Evolutionary conservation across 345 rosid species (phyloP).

Genomic region (Hirschfeldia incana): DNA sequence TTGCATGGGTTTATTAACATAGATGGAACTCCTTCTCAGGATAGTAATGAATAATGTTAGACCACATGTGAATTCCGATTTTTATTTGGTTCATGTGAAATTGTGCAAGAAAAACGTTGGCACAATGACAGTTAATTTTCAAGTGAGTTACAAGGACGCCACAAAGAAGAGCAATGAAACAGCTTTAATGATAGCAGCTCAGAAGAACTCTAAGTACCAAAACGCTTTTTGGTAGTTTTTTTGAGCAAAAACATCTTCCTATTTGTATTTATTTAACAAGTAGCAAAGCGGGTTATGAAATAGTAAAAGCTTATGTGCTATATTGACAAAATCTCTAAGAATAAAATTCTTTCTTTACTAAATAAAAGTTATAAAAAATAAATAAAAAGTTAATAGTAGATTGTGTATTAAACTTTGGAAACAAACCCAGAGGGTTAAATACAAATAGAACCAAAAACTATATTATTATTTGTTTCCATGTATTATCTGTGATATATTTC

Average conservation of each 20-base stretch:
- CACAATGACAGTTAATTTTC: slow-evolving; percentile 79
- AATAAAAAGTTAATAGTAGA: too few species aligned
- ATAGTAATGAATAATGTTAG: too few species aligned
- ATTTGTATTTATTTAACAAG: too few species aligned
- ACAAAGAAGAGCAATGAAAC: slow-evolving; percentile 47
- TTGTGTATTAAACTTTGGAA: neutral
- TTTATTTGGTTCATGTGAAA: too few species aligned
- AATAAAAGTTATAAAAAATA: too few species aligned
- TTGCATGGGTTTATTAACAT: too few species aligned
- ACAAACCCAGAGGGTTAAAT: neutral
- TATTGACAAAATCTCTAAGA: neutral
- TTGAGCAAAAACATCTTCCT: neutral
- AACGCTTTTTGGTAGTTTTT: neutral
- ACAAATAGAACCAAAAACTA: neutral
- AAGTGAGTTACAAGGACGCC: slow-evolving; percentile 84
- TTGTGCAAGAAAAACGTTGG: neutral
- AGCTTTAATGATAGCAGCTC: slow-evolving; percentile 39
- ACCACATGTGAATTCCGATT: too few species aligned
- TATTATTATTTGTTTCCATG: neutral
- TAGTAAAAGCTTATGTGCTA: neutral
- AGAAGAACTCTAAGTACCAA: neutral
- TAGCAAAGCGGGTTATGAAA: neutral
- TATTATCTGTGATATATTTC: too few species aligned
- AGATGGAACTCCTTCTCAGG: too few species aligned
- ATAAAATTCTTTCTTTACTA: neutral